Evolutionary conservation across 2,329 filamentous ascomycete species (phyloP), one percentile per base, ranked within the genome.

Genomic region (Colletotrichum sp.): DNA sequence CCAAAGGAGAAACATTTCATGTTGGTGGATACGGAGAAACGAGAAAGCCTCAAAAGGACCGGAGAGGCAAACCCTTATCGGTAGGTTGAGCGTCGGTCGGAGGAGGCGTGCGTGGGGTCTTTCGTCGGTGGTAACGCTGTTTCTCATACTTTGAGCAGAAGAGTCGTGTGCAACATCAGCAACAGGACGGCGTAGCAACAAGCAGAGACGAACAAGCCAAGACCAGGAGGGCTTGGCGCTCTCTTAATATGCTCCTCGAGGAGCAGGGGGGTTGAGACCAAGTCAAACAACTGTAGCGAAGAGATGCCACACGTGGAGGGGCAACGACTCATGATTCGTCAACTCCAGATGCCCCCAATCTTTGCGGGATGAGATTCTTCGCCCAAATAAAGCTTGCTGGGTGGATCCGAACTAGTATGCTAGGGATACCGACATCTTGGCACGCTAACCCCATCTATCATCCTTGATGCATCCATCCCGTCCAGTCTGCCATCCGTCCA

Each of bases 371-470:
- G 70, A 73, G 39, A 68, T 64, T 73, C 57, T n/a, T 57, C 70
- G 69, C 57, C 43, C 63, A 36, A 36, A 73, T 63, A 73, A 75
- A 75, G 73, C 73, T 75, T 75, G 57, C 64, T 59, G 13, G 39
- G 73, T 68, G 57, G 70, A 39, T 18, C 57, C 32, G 13, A 9
- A 16, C 73, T 60, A 73, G 64, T 48, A 63, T 64, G 24, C 73
- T 64, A 73, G 73, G 73, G 73, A 73, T 75, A 75, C 73, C 73
- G 73, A 75, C 73, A 73, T 75, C 73, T 75, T 75, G 73, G 73
- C 73, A 75, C 73, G 59, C 73, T 73, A 75, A 36, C 70, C 70
- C 13, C n/a, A 64, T 21, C 16, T 7, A 21, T 7, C 2, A 65
- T 30, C 64, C 73, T 67, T 26, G 63, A 43, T 67, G 64, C 70